These are phyloP conservation scores for Neophaeococcomyces aloes DNA, from an alignment of 2,329 filamentous ascomycete genomes.

Conservation along the genomic window DNA sequence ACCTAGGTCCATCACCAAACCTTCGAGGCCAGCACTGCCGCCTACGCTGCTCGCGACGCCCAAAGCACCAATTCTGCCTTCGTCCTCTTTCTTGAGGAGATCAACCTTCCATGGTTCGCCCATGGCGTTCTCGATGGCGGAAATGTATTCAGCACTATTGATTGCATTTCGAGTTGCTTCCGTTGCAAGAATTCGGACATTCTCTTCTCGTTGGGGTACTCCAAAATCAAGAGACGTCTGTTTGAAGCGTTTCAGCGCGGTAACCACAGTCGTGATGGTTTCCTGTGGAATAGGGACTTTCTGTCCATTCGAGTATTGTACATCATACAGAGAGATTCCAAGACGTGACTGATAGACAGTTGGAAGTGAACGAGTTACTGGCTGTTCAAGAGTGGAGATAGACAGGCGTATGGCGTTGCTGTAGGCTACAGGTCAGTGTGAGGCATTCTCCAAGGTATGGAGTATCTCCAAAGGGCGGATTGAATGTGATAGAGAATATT, in stretches of 20 bases:
- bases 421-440: neutral
- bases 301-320: constrained; percentile 39
- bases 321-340: constrained; percentile 78
- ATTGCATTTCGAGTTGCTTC: constrained; percentile 75
- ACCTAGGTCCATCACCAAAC: constrained; percentile 77
- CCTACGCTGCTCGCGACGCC: constrained; percentile 66
- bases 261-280: constrained; percentile 56
- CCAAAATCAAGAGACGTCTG: constrained; percentile 58
- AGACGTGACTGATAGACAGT: constrained; percentile 70
- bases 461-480: too few relatives aligned
- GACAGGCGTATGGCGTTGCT: constrained; percentile 90
- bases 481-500: too few relatives aligned
- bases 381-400: constrained; percentile 67
- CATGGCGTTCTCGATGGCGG: constrained; percentile 53
- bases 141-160: constrained; percentile 61
- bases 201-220: constrained; percentile 45
- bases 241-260: constrained; percentile 59
- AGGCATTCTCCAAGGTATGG: too few relatives aligned
- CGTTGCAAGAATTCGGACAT: constrained; percentile 71
- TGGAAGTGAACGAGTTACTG: constrained; percentile 59
- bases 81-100: constrained; percentile 66
- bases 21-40: constrained; percentile 47
- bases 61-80: constrained; percentile 72
- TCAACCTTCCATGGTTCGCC: constrained; percentile 54
- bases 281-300: constrained; percentile 44